Percentiles rank a stretch among this genome's conserved stretches.
Conservation (phyloP, 139 green algal genomes). For the Eudorina sp. region DNA sequence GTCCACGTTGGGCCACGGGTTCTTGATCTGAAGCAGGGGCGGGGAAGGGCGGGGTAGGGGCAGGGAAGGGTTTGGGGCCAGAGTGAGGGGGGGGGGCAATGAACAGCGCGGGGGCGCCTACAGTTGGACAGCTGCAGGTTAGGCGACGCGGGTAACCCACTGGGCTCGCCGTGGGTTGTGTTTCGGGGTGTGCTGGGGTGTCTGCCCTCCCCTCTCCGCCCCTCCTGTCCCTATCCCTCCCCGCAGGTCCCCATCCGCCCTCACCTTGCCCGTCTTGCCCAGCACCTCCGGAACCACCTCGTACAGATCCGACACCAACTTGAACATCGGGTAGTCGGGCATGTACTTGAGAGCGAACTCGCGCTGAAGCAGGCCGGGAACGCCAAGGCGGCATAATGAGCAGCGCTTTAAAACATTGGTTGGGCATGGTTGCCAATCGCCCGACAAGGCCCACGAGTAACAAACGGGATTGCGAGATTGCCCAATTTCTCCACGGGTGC, state of each 20-base stretch:
- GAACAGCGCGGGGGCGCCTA: no score
- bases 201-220: no score
- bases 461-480: no score
- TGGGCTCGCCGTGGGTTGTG: no score
- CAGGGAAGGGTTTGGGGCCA: not conserved
- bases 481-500: no score
- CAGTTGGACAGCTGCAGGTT: no score
- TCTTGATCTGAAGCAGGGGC: conserved; percentile 80
- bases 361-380: conserved; percentile 78
- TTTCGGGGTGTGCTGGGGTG: no score
- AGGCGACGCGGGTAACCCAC: no score
- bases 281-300: conserved; percentile 96
- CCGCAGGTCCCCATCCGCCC: not conserved
- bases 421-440: no score
- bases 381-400: no score
- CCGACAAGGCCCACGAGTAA: no score
- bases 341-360: conserved; percentile 96
- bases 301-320: conserved; percentile 90
- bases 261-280: conserved; percentile 91
- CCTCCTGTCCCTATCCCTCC: not conserved
- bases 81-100: not conserved
- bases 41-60: not conserved
- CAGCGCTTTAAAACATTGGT: no score
- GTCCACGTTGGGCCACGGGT: conserved; percentile 99
- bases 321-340: conserved; percentile 94